Evolutionary conservation across 2,329 filamentous ascomycete genomes (phyloP).

Genomic region (Camillea tinctor): DNA sequence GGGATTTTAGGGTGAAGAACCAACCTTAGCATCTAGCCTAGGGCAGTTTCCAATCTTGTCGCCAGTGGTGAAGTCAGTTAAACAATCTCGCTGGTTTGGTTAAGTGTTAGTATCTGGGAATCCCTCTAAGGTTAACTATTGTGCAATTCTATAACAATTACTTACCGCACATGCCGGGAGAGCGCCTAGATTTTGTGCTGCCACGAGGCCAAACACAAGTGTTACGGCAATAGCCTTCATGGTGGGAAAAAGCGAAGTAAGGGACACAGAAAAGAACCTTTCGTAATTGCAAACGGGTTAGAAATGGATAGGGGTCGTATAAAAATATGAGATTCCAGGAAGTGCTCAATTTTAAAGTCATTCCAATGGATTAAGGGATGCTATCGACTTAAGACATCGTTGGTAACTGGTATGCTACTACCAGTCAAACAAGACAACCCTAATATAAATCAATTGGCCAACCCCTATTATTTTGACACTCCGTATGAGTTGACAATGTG

Average conservation of each 20-base stretch:
- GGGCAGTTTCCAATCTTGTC: slow-evolving; percentile 39
- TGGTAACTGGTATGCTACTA: slow-evolving; percentile 17
- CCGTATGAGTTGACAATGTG: no score
- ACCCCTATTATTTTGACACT: no score
- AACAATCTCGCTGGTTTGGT: slow-evolving; percentile 29
- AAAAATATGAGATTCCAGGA: background rate
- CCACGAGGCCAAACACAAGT: slow-evolving; percentile 53
- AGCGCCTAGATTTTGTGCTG: slow-evolving; percentile 43
- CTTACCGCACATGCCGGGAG: slow-evolving; percentile 58
- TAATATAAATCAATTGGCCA: background rate
- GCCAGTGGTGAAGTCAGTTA: slow-evolving; percentile 35
- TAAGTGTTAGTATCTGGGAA: background rate
- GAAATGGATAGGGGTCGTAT: background rate
- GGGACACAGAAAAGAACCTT: background rate
- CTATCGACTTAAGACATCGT: background rate
- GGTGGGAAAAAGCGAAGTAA: slow-evolving; percentile 11
- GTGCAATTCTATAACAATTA: slow-evolving; percentile 13
- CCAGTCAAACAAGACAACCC: background rate
- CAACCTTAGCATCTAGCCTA: background rate
- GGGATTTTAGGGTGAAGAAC: background rate
- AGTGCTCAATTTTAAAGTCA: background rate
- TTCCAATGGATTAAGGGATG: background rate
- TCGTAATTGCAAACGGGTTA: background rate
- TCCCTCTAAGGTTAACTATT: background rate
- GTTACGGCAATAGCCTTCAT: slow-evolving; percentile 52